Evolutionary conservation across 1,139 yeast genomes (phyloP).

Genomic region (Nakaseomyces delphensis): DNA sequence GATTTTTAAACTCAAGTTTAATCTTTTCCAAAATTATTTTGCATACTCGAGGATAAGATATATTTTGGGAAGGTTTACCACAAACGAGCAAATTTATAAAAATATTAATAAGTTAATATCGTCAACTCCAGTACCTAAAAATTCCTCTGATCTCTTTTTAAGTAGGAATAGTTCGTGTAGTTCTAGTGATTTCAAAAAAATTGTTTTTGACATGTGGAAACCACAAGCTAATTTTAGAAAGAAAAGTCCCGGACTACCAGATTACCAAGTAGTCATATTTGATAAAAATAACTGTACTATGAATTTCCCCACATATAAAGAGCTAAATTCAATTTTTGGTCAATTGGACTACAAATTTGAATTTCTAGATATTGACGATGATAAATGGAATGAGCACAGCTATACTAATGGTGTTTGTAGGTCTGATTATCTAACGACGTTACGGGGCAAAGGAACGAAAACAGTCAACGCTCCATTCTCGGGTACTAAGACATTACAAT

Average conservation of each 20-base stretch:
- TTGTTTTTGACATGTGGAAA: conserved; percentile 69
- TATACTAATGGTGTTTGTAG: conserved; percentile 26
- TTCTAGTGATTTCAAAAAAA: conserved; percentile 6
- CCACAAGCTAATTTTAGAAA: conserved; percentile 67
- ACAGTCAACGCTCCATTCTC: too few species aligned
- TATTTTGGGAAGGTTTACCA: conserved; percentile 32
- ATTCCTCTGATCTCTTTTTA: conserved; percentile 10
- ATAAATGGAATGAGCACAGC: conserved; percentile 21
- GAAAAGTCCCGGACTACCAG: conserved; percentile 60
- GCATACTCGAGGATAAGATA: conserved; percentile 28
- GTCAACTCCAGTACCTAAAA: conserved; percentile 21
- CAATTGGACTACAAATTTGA: conserved; percentile 26
- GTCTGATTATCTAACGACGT: conserved; percentile 16
- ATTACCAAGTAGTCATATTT: conserved; percentile 59
- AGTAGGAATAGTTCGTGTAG: not conserved
- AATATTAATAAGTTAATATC: conserved; percentile 35
- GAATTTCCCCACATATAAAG: conserved; percentile 46
- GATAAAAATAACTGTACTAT: conserved; percentile 37
- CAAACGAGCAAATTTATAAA: conserved; percentile 35
- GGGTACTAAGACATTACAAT: too few species aligned
- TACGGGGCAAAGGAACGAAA: conserved; percentile 16
- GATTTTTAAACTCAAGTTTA: conserved; percentile 18
- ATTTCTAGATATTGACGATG: conserved; percentile 19
- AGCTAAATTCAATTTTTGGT: conserved; percentile 22
- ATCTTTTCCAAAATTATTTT: conserved; percentile 16